Base-by-base conservation (phyloP, 2,329 filamentous ascomycete genomes). In the Hypoxylon sp. region DNA sequence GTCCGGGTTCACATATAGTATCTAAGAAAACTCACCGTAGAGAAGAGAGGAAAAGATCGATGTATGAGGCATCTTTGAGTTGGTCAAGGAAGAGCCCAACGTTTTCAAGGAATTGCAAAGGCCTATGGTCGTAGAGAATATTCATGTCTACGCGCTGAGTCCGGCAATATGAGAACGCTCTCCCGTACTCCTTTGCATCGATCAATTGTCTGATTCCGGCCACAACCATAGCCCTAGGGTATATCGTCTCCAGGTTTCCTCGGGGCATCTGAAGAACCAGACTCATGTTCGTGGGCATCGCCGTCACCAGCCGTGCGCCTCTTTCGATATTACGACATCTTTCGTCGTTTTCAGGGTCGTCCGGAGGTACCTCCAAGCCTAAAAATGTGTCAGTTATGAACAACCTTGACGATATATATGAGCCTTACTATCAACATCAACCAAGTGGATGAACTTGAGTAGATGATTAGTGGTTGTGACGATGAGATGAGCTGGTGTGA, bases 131-230 rank as follows among this genome's bases (percentile, higher is more conserved):
- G 75, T 97, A 95, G 2, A 99, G 83, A 67, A 99, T 95, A 76
- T 99, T 99, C 91, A 98, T 94, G 76, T 99, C 96, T 0, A 99
- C 96, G 72, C 97, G 89, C 78, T 99, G 97, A 21, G 90, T 95
- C 55, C 96, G 90, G 77, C 96, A 98, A 68, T 93, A 91, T 21
- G 92, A 83, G 77, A 98, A 99, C 0, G 96, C 96, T 56, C 88
- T 89, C 52, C 87, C 88, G 76, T 98, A 99, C 74, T 96, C 89
- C 77, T 92, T 92, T 32, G 87, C 84, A 59, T 94, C 91, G 56
- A 99, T 93, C 56, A 92, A 89, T 53, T 88, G 87, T 51, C 96
- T 89, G 61, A 99, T 97, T 25, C 94, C 94, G 1, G 94, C 93
- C 52, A 99, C 84, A 0, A 99, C 95, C 81, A 99, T 90, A 13